Conservation (phyloP, 306 rosid genomes). For the Begonia loranthoides region DNA sequence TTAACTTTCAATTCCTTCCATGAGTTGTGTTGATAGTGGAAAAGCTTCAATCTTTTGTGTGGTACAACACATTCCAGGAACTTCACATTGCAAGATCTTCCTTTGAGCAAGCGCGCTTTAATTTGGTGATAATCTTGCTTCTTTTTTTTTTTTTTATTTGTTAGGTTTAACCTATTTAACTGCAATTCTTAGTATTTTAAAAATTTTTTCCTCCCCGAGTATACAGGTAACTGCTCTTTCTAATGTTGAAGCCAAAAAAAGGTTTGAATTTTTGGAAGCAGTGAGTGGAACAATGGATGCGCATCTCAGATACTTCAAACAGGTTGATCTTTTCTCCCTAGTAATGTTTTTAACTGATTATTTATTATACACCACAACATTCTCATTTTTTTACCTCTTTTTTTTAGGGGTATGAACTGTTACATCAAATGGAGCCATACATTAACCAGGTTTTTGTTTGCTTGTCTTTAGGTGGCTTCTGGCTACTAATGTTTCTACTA, state of each 20-base stretch:
- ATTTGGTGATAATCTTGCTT: conserved; percentile 38
- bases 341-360: neutral
- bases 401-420: conserved; percentile 46
- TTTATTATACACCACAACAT: conserved; percentile 3
- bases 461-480: conserved; percentile 1
- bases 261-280: conserved; percentile 97
- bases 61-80: conserved; percentile 47
- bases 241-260: conserved; percentile 92
- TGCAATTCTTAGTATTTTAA: conserved; percentile 1
- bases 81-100: conserved; percentile 85
- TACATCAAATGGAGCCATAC: conserved; percentile 72
- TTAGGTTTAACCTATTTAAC: neutral
- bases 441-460: conserved; percentile 71
- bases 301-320: conserved; percentile 97
- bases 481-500: too few species aligned
- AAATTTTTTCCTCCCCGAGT: conserved; percentile 12
- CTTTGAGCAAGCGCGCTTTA: conserved; percentile 97
- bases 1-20: conserved; percentile 2
- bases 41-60: conserved; percentile 16
- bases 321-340: conserved; percentile 24
- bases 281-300: conserved; percentile 99
- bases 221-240: conserved; percentile 87
- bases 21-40: conserved; percentile 1
- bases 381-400: conserved; percentile 1
- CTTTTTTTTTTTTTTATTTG: neutral